Evolutionary conservation across 768 basidiomycete species (phyloP).

Genomic region (Russula sp.): DNA sequence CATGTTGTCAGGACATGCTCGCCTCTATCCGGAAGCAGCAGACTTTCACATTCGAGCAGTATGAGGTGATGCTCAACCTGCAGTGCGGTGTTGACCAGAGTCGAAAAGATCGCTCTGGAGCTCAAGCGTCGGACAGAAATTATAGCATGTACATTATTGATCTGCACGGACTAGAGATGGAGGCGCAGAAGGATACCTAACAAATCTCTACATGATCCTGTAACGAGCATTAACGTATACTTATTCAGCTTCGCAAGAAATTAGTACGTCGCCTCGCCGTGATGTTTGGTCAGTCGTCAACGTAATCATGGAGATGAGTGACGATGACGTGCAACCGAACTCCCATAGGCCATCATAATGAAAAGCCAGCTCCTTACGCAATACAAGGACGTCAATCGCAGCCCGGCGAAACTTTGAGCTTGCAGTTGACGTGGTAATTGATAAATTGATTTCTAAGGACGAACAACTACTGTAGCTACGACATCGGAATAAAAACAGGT

Average conservation of each 20-base stretch:
- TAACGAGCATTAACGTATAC: slow-evolving; percentile 4
- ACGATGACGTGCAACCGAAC: background rate
- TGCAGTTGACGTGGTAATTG: background rate
- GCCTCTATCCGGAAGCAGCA: slow-evolving; percentile 57
- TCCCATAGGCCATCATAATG: background rate
- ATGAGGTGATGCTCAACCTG: slow-evolving; percentile 83
- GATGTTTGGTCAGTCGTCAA: background rate
- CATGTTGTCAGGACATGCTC: slow-evolving; percentile 58
- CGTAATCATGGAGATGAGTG: background rate
- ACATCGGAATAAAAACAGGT: background rate
- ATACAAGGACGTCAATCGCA: background rate
- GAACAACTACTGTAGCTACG: background rate
- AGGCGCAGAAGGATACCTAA: slow-evolving; percentile 35
- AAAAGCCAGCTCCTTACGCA: background rate
- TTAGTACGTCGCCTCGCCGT: background rate
- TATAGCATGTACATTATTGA: slow-evolving; percentile 90
- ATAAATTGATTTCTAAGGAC: background rate
- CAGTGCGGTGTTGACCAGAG: slow-evolving; percentile 78
- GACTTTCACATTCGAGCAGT: slow-evolving; percentile 84
- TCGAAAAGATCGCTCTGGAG: slow-evolving; percentile 43
- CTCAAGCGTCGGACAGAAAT: slow-evolving; percentile 57
- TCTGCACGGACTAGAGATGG: slow-evolving; percentile 73
- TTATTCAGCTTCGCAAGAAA: background rate
- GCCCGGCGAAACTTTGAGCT: background rate
- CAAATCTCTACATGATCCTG: background rate